Evolutionary conservation across 257 asterid species (phyloP), one percentile per base, ranked within the genome.

Genomic region (Nicotiana tomentosiformis): DNA sequence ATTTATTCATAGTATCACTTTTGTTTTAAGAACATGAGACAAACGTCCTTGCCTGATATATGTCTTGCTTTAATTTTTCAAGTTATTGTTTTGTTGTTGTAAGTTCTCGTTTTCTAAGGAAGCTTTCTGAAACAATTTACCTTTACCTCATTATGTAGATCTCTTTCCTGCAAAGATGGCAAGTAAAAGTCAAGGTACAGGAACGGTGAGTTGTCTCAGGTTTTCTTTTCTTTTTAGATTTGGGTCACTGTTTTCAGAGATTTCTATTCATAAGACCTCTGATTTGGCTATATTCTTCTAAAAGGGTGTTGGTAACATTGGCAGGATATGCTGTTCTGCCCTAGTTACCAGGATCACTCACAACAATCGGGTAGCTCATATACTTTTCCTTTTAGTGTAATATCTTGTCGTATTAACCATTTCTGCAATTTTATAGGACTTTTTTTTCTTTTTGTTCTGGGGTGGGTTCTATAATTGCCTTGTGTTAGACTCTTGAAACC

Each of bases 281-380:
- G 80, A 76, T 16, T 76, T 76, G 53, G 3, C 16, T 51, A 14
- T 12, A 74, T 49, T 74, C 9, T 74, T 49, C 46, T 51, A 76
- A 16, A 76, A 55, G 51, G 37, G 37, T 83, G 68, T 83, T 70
- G 55, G 81, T 81, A 20, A 20, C 32, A 65, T 81, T 56, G 82
- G 90, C 92, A 95, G 98, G 97, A 93, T 81, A 66, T 89, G 88
- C 84, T 87, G 90, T 82, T 90, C 83, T 90, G 90, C 88, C 89
- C 93, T 76, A 88, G 90, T 85, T 87, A 90, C 78, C 90, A 84
- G n/a, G 90, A 90, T 72, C 93, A 81, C 84, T 89, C 98, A 10
- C 91, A 87, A 61, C 90, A 87, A 85, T 91, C 98, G 84, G 97
- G 98, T 93, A 87, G 76, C 11, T 68, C 68, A 55, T 58, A 33